These are phyloP conservation scores for Hortiboletus flavorubellus DNA, from an alignment of 768 basidiomycete genomes.

Conservation along the genomic window DNA sequence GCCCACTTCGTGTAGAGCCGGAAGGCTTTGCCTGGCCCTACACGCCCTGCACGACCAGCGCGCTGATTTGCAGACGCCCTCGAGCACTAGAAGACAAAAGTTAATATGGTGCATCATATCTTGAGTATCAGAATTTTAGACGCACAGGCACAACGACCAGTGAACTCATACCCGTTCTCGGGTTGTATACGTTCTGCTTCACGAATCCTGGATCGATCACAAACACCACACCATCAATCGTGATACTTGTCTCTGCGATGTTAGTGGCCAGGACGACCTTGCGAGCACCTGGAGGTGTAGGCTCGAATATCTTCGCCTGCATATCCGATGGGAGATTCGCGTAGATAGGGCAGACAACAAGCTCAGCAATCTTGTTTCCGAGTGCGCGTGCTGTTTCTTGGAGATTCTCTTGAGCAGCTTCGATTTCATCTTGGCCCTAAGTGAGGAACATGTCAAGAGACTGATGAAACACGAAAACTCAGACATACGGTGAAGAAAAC, in stretches of 20 bases:
- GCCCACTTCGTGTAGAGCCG: conserved; percentile 99
- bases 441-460: conserved; percentile 5
- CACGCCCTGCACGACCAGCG: conserved; percentile 95
- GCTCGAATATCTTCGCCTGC: conserved; percentile 99
- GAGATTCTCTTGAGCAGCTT: conserved; percentile 93
- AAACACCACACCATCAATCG: conserved; percentile 98
- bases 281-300: conserved; percentile 92
- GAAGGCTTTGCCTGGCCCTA: conserved; percentile 97
- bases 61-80: conserved; percentile 96
- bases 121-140: conserved; percentile 13
- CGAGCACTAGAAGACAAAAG: conserved; percentile 61
- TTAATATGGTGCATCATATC: background rate
- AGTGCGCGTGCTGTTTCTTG: conserved; percentile 93
- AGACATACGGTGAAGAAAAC: conserved; percentile 88
- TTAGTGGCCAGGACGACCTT: conserved; percentile 99
- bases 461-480: background rate
- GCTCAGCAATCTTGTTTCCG: conserved; percentile 92
- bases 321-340: conserved; percentile 99
- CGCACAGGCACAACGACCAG: conserved; percentile 91
- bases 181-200: conserved; percentile 99
- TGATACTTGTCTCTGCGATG: conserved; percentile 99
- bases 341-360: conserved; percentile 96
- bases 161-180: conserved; percentile 97
- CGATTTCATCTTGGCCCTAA: conserved; percentile 97
- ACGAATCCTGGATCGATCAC: conserved; percentile 99